phyloP scores from a whole-genome alignment of 2,329 filamentous ascomycete species.

The Colletotrichum acutatum region DNA sequence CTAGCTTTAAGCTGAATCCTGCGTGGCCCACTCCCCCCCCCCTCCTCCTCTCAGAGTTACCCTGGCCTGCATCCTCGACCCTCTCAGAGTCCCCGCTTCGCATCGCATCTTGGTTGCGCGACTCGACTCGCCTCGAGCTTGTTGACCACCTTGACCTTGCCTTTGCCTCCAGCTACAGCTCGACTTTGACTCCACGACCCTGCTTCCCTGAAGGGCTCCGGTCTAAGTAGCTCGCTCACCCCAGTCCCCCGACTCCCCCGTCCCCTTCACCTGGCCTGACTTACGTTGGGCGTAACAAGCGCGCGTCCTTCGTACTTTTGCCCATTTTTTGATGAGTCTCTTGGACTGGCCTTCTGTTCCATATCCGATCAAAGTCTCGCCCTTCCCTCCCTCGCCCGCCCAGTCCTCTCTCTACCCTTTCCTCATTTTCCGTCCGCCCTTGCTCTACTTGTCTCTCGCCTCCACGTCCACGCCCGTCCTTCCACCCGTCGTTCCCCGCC shows the following conservation, averaged over 20 bases:
- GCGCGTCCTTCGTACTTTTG: not conserved
- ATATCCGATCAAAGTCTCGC: constrained; percentile 35
- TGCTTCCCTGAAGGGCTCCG: constrained; percentile 8
- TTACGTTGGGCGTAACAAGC: constrained; percentile 10
- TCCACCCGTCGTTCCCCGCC: constrained; percentile 9
- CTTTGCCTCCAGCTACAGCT: not conserved
- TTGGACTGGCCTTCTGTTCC: constrained; percentile 26
- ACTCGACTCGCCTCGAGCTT: constrained; percentile 19
- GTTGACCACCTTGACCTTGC: not conserved
- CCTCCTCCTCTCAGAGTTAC: not conserved
- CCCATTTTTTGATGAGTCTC: constrained; percentile 21
- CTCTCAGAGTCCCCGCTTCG: constrained; percentile 24
- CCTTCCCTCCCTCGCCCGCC: constrained; percentile 28
- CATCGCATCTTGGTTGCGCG: constrained; percentile 21
- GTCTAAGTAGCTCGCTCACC: not conserved
- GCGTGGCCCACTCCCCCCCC: constrained; percentile 13
- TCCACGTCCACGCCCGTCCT: constrained; percentile 1
- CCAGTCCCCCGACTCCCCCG: constrained; percentile 9
- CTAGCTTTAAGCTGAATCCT: constrained; percentile 1
- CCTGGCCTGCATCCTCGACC: constrained; percentile 25
- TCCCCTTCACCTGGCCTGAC: constrained; percentile 16
- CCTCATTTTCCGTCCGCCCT: constrained; percentile 17
- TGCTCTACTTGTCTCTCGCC: constrained; percentile 26
- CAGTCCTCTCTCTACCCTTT: constrained; percentile 29
- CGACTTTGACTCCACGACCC: constrained; percentile 8